Base-by-base conservation (phyloP, 306 rosid species). In the Carpinus viminea region DNA sequence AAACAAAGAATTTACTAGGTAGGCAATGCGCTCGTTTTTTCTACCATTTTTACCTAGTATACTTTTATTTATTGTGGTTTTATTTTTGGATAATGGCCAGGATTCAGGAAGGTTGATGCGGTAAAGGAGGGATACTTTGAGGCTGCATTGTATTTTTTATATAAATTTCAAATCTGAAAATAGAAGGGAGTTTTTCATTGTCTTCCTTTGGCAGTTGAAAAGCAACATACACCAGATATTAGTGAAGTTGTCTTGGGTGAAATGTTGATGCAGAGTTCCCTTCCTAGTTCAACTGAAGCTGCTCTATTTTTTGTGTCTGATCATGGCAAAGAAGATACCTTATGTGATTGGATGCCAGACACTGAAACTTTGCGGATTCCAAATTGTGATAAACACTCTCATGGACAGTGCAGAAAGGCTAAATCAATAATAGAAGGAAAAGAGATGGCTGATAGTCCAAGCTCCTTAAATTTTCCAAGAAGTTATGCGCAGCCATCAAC, bases 281-380 rank as follows among this genome's bases (percentile, higher is more conserved):
- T 80, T 80, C 74, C 81, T 81, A 85, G 87, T 83, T 86, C 86
- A 87, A 83, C 78, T 85, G 88, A 89, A 82, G 87, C 85, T 87
- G 87, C 85, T 81, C 72, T 78, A 83, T 85, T 83, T 89, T 73
- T 53, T 81, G 81, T 69, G 60, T 83, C 74, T 84, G 84, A 87
- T 78, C 73, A 80, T 83, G 85, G 87, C 81, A 80, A 85, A 78
- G 76, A 78, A 62, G 79, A 80, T 83, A 46, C 79, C 85, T 82
- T 59, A 18, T 77, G 91, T 88, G 90, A 89, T 51, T 70, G 82
- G 86, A 78, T 87, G 86, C 86, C 83, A 81, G 87, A 86, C 87
- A 79, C 86, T 84, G 86, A 83, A 92, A 88, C 85, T 85, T 88
- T 92, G 87, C 92, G 89, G 97, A 93, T 89, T 86, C 70, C 82